phyloP scores from a whole-genome alignment of 441 rosid species.

The Eruca vesicaria region DNA sequence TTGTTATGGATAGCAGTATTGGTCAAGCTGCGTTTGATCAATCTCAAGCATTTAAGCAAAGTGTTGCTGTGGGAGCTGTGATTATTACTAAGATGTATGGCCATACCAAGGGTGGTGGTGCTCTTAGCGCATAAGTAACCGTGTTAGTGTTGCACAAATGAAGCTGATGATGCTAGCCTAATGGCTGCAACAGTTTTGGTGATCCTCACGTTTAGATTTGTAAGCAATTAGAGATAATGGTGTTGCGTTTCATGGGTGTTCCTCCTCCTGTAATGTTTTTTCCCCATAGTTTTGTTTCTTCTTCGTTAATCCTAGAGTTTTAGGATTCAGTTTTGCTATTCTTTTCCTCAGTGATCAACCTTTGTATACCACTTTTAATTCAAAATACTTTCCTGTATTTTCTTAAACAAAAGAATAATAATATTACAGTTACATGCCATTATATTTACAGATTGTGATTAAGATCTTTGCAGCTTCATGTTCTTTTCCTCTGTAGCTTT shows the following conservation, averaged over 20 bases:
- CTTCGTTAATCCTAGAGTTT: slow-evolving; percentile 18
- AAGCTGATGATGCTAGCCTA: too few species aligned
- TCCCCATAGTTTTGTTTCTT: slow-evolving; percentile 9
- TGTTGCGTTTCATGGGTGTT: too few species aligned
- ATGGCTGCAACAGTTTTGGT: slow-evolving; percentile 33
- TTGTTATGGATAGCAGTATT: too few species aligned
- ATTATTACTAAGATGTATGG: too few species aligned
- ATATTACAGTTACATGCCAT: not conserved
- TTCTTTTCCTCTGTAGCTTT: slow-evolving; percentile 2
- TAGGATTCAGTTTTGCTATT: slow-evolving; percentile 28
- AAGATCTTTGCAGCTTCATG: slow-evolving; percentile 23
- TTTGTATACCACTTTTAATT: slow-evolving; percentile 28
- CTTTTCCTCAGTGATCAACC: slow-evolving; percentile 4
- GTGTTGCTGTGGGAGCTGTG: too few species aligned
- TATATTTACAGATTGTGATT: slow-evolving; percentile 23
- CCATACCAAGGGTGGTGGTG: too few species aligned
- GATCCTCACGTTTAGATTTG: slow-evolving; percentile 27
- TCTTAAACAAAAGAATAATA: not conserved
- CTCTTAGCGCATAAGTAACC: too few species aligned
- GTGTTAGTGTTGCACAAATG: too few species aligned
- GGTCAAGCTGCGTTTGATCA: too few species aligned
- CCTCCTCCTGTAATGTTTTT: slow-evolving; percentile 21
- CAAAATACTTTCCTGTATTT: slow-evolving; percentile 15
- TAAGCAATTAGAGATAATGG: slow-evolving; percentile 29
- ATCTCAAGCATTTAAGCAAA: too few species aligned